Conservation (phyloP, 176 grass and related monocot species). For the Ananas comosus region DNA sequence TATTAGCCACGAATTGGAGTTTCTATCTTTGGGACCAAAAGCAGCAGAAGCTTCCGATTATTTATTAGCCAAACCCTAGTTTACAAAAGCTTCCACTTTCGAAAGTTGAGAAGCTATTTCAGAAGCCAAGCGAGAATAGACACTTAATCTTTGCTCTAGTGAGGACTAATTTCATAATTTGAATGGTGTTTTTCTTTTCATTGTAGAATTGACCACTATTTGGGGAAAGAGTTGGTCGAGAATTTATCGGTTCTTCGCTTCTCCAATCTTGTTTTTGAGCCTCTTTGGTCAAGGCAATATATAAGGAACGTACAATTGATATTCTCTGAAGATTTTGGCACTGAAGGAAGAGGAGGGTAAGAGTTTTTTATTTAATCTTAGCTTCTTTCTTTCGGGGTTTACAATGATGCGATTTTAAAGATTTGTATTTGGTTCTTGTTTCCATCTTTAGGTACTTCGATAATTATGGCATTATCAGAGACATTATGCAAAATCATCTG, state of each 20-base stretch:
- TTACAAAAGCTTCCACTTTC: too few species aligned
- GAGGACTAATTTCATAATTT: neutral
- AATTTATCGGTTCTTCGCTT: conserved; percentile 88
- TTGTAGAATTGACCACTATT: conserved; percentile 80
- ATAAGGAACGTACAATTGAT: conserved; percentile 88
- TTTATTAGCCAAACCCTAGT: too few species aligned
- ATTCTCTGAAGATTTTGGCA: conserved; percentile 91
- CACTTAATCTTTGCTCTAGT: too few species aligned
- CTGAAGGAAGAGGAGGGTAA: conserved; percentile 88
- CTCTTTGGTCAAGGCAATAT: conserved; percentile 94
- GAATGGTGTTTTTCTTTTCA: conserved; percentile 7
- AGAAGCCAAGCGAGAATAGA: too few species aligned
- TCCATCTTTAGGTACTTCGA: conserved; percentile 70
- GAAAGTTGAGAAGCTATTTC: too few species aligned
- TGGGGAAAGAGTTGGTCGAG: conserved; percentile 88
- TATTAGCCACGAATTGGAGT: too few species aligned
- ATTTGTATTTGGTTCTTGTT: conserved; percentile 13
- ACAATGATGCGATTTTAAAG: neutral
- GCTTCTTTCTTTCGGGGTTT: neutral
- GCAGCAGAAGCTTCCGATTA: too few species aligned
- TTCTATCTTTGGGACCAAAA: too few species aligned
- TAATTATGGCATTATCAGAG: conserved; percentile 87
- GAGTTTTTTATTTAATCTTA: conserved; percentile 18
- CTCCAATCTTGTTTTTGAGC: conserved; percentile 96
- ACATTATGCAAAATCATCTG: conserved; percentile 99